A percentile compares a stretch with the other conserved stretches of the same genome.
Evolutionary conservation across 2,329 filamentous ascomycete species (phyloP).

Genomic region (Monilinia aucupariae): DNA sequence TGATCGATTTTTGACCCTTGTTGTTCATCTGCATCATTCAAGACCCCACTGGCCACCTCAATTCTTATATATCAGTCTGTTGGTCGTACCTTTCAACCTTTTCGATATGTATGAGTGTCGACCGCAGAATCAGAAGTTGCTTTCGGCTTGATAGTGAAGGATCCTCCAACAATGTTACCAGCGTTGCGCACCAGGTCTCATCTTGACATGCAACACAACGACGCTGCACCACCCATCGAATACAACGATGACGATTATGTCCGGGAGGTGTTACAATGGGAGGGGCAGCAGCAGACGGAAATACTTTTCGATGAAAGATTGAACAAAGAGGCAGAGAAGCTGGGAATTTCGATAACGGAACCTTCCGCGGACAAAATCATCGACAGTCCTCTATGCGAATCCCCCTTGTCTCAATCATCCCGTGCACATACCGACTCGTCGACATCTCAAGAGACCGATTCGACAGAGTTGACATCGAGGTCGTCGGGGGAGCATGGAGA

Average conservation of each 20-base stretch:
- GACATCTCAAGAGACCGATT: conserved; percentile 28
- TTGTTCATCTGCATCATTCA: background rate
- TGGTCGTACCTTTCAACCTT: background rate
- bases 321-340: conserved; percentile 27
- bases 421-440: conserved; percentile 30
- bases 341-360: conserved; percentile 30
- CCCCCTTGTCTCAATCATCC: conserved; percentile 24
- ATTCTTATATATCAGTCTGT: background rate
- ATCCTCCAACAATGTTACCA: conserved; percentile 14
- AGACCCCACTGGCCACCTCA: background rate
- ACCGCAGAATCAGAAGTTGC: conserved; percentile 6
- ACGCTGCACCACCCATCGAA: conserved; percentile 18
- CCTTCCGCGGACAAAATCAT: conserved; percentile 18
- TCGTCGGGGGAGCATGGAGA: conserved; percentile 25
- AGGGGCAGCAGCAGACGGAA: conserved; percentile 27
- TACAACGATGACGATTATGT: conserved; percentile 30
- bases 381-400: conserved; percentile 27
- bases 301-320: conserved; percentile 27
- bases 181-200: conserved; percentile 16
- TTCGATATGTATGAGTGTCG: conserved; percentile 16
- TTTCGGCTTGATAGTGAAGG: conserved; percentile 6
- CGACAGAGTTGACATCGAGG: conserved; percentile 31
- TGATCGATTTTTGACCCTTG: conserved; percentile 4
- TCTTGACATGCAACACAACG: conserved; percentile 15
- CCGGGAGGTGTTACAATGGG: conserved; percentile 32